Conservation (phyloP, 257 asterid species). For the Capsicum baccatum region DNA sequence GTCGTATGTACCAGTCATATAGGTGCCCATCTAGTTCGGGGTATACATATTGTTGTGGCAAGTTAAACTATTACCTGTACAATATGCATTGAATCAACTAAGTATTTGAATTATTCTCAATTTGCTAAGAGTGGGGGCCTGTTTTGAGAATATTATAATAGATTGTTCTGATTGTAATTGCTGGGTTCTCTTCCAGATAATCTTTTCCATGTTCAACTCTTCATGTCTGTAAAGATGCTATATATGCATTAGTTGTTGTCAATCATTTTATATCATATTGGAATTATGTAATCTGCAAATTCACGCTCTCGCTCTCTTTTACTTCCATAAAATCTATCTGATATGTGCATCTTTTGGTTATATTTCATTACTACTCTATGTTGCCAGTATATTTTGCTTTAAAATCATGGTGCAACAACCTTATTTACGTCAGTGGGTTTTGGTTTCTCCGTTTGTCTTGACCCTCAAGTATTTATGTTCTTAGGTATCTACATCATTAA, state of each 20-base stretch:
- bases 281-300: neutral
- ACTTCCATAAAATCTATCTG: neutral
- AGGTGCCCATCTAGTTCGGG: neutral
- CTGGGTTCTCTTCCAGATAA: neutral
- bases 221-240: neutral
- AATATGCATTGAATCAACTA: neutral
- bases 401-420: neutral
- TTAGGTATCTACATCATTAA: slow-evolving; percentile 41
- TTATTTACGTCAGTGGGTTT: neutral
- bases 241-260: neutral
- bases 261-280: neutral
- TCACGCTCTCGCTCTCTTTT: neutral
- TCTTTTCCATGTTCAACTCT: neutral
- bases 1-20: neutral
- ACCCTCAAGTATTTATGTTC: neutral
- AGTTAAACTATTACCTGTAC: neutral
- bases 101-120: neutral
- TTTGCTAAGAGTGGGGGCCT: too few relatives aligned
- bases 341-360: neutral
- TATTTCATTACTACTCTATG: neutral
- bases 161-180: neutral
- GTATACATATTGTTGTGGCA: neutral
- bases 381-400: neutral
- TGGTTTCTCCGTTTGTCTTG: neutral
- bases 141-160: neutral